Evolutionary conservation across 306 rosid genomes (phyloP), one percentile per base, ranked within the genome.

Genomic region (Vigna mungo): DNA sequence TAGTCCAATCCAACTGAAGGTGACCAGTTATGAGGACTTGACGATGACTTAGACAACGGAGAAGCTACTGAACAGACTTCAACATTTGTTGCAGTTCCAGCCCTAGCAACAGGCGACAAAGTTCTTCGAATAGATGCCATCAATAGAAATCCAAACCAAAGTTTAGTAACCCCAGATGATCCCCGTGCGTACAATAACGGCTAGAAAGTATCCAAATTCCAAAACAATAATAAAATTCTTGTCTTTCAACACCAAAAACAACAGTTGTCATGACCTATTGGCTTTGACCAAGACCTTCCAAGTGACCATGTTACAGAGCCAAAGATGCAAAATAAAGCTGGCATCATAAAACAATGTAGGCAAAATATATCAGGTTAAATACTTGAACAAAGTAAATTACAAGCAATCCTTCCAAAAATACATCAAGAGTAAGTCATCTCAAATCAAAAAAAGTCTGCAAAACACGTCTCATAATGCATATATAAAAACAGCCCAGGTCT

Each of bases 71-170:
- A 87, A 84, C 85, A 77, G 13, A 70, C 80, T 81, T 95, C 97
- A 21, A 88, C 89, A 80, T 76, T 89, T 56, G 83, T 63, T 53
- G 83, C 66, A 54, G 60, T 67, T 78, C 92, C 93, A 61, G 90
- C 80, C 80, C 88, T 85, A 82, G 95, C 87, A 71, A 94, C 86
- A 0, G 97, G 97, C 72, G 96, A 88, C 85, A 86, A 79, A 13
- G 96, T 87, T 89, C 93, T 89, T 87, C 98, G 79, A 83, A 90
- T 89, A 44, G 97, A 89, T 21, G 93, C 91, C 98, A 92, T 95
- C 37, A 72, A 72, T 63, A 62, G 44, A 51, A 81, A 77, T 11
- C 64, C 68, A 77, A 79, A 52, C 34, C 77, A 79, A 60, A 56
- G 56, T 41, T 44, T 27, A 77, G 34, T 59, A 59, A 49, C 72